phyloP scores from a whole-genome alignment of 2,329 filamentous ascomycete genomes.

The Pseudogymnoascus sp. region DNA sequence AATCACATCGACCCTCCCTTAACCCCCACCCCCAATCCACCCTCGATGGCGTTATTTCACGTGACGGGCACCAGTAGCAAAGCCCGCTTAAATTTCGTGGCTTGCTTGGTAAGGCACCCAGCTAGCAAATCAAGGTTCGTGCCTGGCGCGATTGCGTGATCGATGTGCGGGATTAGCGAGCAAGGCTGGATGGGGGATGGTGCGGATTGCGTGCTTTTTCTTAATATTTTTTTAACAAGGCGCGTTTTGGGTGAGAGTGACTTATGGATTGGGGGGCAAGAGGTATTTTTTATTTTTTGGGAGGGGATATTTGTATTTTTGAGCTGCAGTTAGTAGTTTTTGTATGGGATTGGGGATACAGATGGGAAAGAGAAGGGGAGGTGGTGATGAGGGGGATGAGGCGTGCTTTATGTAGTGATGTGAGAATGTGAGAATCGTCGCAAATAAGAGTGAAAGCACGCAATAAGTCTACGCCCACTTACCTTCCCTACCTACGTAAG shows the following conservation, averaged over 20 bases:
- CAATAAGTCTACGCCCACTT: neutral
- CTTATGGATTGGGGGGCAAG: neutral
- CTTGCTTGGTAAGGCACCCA: neutral
- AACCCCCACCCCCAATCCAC: constrained; percentile 1
- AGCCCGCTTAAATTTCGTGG: neutral
- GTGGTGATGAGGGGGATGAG: neutral
- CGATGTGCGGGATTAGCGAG: neutral
- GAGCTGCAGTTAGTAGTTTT: too few relatives aligned
- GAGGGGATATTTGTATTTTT: too few relatives aligned
- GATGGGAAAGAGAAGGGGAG: neutral
- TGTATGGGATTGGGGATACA: neutral
- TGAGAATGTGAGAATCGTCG: neutral
- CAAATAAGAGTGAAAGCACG: neutral
- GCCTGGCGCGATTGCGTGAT: constrained; percentile 1
- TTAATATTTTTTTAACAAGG: neutral
- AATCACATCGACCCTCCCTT: neutral
- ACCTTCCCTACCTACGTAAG: neutral
- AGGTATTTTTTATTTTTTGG: neutral
- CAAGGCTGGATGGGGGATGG: neutral
- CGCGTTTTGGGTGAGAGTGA: neutral
- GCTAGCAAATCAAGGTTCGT: neutral
- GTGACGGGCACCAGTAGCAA: neutral
- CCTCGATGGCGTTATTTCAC: neutral
- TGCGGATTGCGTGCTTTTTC: constrained; percentile 3
- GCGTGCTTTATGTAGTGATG: constrained; percentile 1